Evolutionary conservation across 1,139 yeast genomes (phyloP).

Genomic region (Lodderomyces theae): DNA sequence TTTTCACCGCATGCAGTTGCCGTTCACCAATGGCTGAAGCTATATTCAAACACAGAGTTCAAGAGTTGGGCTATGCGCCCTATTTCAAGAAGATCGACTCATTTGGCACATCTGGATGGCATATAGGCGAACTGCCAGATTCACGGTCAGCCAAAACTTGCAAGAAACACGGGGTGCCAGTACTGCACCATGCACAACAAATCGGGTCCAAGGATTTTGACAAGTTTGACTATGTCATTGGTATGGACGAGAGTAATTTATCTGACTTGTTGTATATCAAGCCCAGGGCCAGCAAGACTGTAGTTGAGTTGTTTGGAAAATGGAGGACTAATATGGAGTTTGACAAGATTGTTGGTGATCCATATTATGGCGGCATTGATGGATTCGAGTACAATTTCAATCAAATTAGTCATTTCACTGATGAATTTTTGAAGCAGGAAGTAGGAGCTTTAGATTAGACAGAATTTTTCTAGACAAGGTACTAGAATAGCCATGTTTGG

Average conservation of each 20-base stretch:
- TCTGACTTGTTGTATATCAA: slow-evolving; percentile 55
- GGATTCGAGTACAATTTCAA: slow-evolving; percentile 79
- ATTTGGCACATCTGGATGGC: slow-evolving; percentile 86
- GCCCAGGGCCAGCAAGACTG: slow-evolving; percentile 54
- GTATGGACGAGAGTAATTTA: slow-evolving; percentile 77
- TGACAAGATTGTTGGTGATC: slow-evolving; percentile 71
- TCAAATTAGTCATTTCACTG: slow-evolving; percentile 73
- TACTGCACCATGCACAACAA: slow-evolving; percentile 74
- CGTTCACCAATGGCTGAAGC: slow-evolving; percentile 99
- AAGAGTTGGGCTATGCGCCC: slow-evolving; percentile 40
- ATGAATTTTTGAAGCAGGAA: slow-evolving; percentile 57
- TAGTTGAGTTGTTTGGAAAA: slow-evolving; percentile 69
- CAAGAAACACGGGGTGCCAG: slow-evolving; percentile 67
- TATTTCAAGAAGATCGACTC: slow-evolving; percentile 65
- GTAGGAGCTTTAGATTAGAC: slow-evolving; percentile 22
- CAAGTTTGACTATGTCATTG: slow-evolving; percentile 77
- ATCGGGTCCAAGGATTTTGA: slow-evolving; percentile 56
- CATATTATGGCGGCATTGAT: slow-evolving; percentile 82
- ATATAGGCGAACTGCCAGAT: slow-evolving; percentile 81
- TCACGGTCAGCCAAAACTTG: slow-evolving; percentile 69
- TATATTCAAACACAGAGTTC: slow-evolving; percentile 66
- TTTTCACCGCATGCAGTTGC: slow-evolving; percentile 49
- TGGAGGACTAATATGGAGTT: slow-evolving; percentile 57
- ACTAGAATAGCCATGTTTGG: not conserved
- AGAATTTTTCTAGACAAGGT: not conserved